Evolutionary conservation across 495 filamentous ascomycete species (phyloP), one percentile per base, ranked within the genome.

Genomic region (Chaetomium cochliodes): DNA sequence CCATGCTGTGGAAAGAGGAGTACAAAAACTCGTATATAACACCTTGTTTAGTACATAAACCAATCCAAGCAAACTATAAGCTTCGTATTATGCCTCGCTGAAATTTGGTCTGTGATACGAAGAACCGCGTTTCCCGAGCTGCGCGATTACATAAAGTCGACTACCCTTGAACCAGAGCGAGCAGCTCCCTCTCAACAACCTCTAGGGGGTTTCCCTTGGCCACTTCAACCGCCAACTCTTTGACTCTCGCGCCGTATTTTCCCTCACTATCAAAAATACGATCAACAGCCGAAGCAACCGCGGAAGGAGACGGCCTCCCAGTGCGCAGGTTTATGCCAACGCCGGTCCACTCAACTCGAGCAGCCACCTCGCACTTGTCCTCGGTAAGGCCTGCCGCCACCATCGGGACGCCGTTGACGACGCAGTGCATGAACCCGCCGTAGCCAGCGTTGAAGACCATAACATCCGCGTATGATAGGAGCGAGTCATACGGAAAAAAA

Each of bases 371-470:
- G 8, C 33, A 37, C 33, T 37, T 37, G 9, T 37, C 33, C 33
- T 37, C 74, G 0, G 63, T 65, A 9, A 66, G 39, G 3, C 76
- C 76, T 0, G 74, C 76, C 13, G 72, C 61, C 13, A 80, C 67
- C 49, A 75, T 44, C 0, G 75, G 76, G 22, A 72, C 69, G 2
- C 75, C 74, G 60, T 77, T 69, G 22, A 59, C 60, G 3, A 77
- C 58, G 54, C 64, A 66, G 59, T 75, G 75, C 59, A 68, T 65
- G 39, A 77, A 74, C 0, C 63, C 70, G 33, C 76, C 76, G 49
- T 77, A 77, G 1, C 73, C 71, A 2, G 72, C 75, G 39, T 76
- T 78, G 18, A 69, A 72, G 11, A 78, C 62, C 63, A 80, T 73
- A 16, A 37, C 33, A 37, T 68, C 65, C 5, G 61, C 67, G 54